Conservation (phyloP, 768 basidiomycete species). For the Tulasnella sp. region DNA sequence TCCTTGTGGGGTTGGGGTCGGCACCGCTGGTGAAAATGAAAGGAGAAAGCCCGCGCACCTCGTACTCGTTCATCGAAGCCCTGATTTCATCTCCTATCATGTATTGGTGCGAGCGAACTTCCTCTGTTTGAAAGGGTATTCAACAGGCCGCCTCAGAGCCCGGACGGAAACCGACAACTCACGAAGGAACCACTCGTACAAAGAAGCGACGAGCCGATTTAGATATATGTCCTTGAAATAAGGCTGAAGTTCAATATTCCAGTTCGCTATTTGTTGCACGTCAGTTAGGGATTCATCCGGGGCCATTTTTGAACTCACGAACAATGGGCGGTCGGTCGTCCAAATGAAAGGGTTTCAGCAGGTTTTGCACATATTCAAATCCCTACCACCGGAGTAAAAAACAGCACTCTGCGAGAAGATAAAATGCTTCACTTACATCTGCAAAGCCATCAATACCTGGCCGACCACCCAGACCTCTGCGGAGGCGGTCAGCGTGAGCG, state of each 20-base stretch:
- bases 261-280: background rate
- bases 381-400: background rate
- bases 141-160: background rate
- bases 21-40: background rate
- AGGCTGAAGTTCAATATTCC: background rate
- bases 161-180: conserved; percentile 30
- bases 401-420: background rate
- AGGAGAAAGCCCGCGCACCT: conserved; percentile 44
- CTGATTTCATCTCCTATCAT: conserved; percentile 60
- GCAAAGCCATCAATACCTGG: background rate
- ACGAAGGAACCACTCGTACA: conserved; percentile 73
- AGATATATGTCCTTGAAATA: conserved; percentile 3
- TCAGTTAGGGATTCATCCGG: background rate
- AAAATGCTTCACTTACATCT: background rate
- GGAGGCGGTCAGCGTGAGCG: background rate
- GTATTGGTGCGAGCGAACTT: conserved; percentile 55
- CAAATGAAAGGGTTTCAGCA: background rate
- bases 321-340: background rate
- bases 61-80: conserved; percentile 55
- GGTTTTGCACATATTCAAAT: background rate
- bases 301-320: background rate
- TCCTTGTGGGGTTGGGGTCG: conserved; percentile 37
- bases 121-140: conserved; percentile 43
- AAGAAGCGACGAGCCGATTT: conserved; percentile 22
- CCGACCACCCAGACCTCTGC: background rate